phyloP scores from a whole-genome alignment of 1,139 yeast species.

The Zygosaccharomyces pseudobailii region DNA sequence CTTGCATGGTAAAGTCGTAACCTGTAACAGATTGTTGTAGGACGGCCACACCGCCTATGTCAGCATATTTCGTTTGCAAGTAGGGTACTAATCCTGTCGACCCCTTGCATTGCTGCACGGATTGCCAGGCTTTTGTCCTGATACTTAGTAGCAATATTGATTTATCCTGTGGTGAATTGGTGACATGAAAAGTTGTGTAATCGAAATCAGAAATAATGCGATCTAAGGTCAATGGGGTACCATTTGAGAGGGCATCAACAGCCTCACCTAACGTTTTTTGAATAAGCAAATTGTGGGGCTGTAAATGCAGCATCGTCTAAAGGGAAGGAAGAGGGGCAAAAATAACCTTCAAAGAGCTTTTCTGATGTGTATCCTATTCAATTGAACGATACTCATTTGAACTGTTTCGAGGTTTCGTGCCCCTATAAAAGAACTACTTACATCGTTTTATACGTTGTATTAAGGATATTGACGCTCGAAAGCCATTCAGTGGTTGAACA shows the following conservation, averaged over 20 bases:
- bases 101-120: conserved; percentile 20
- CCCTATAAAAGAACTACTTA: background rate
- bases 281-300: conserved; percentile 43
- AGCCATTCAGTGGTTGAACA: too few species aligned
- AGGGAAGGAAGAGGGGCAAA: background rate
- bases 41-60: conserved; percentile 21
- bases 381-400: background rate
- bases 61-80: conserved; percentile 21
- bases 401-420: background rate
- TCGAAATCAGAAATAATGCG: conserved; percentile 92
- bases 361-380: background rate
- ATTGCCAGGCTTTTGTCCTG: conserved; percentile 47
- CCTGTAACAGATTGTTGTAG: conserved; percentile 56
- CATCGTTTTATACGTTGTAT: background rate
- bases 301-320: conserved; percentile 41
- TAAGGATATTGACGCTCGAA: background rate
- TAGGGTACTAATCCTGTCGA: conserved; percentile 21
- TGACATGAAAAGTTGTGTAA: conserved; percentile 87
- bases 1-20: conserved; percentile 71
- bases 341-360: background rate
- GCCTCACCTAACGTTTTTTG: conserved; percentile 44
- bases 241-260: conserved; percentile 30
- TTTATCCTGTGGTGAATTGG: conserved; percentile 50
- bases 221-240: conserved; percentile 62
- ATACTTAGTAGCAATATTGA: conserved; percentile 25